A percentile compares a stretch with the other conserved stretches of the same genome.
Conservation (phyloP, 1,139 yeast species). For the Protomyces arabidopsidicola region DNA sequence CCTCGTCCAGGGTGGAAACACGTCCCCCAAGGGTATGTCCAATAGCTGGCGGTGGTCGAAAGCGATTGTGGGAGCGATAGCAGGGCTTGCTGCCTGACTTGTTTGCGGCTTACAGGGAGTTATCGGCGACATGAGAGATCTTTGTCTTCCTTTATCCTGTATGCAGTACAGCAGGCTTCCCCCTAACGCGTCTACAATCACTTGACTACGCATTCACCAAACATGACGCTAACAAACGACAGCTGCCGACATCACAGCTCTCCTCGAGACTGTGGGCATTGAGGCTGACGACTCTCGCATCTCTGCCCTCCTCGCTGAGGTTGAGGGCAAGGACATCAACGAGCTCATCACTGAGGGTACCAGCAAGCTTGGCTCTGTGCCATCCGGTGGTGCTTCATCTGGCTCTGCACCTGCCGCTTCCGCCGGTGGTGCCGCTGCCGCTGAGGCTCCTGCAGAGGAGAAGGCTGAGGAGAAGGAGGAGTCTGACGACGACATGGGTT, state of each 20-base stretch:
- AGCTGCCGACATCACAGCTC: conserved; percentile 64
- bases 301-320: conserved; percentile 76
- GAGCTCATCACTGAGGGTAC: conserved; percentile 95
- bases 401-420: conserved; percentile 66
- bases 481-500: conserved; percentile 54
- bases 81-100: too few relatives aligned
- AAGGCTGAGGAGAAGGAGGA: conserved; percentile 56
- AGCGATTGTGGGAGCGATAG: too few relatives aligned
- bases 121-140: too few relatives aligned
- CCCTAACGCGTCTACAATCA: too few relatives aligned
- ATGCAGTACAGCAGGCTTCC: too few relatives aligned
- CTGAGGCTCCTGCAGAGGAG: conserved; percentile 58
- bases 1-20: conserved; percentile 48
- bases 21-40: conserved; percentile 74
- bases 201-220: neutral
- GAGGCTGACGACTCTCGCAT: conserved; percentile 92
- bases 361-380: conserved; percentile 91
- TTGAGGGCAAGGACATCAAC: conserved; percentile 87
- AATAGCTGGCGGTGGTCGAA: neutral
- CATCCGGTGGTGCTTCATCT: conserved; percentile 95
- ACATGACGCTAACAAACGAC: neutral
- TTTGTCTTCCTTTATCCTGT: too few relatives aligned
- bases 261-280: conserved; percentile 88
- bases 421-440: conserved; percentile 64
- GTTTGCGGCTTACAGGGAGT: neutral